Evolutionary conservation across 106 monocot species (phyloP).

Genomic region (Alisma plantagoaquatica): DNA sequence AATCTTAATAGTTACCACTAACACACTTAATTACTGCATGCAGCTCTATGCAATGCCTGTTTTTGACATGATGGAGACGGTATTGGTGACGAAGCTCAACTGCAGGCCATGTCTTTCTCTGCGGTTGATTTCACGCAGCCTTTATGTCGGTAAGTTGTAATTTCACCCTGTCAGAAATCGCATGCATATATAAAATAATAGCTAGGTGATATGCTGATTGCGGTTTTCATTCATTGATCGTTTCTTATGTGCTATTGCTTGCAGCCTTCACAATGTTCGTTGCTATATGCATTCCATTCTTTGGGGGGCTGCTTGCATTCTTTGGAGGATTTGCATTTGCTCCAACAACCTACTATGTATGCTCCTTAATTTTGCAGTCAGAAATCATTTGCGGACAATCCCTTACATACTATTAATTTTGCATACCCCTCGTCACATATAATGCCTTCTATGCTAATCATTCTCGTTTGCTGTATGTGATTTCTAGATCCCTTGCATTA

Average conservation of each 20-base stretch:
- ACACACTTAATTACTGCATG: background rate
- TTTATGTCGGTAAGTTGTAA: constrained; percentile 36
- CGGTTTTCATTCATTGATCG: too few relatives aligned
- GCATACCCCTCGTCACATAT: too few relatives aligned
- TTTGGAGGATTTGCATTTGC: constrained; percentile 37
- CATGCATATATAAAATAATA: too few relatives aligned
- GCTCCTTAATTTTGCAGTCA: too few relatives aligned
- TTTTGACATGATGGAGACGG: constrained; percentile 41
- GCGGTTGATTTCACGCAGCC: constrained; percentile 23
- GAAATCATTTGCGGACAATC: too few relatives aligned
- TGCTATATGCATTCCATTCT: constrained; percentile 25
- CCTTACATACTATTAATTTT: too few relatives aligned
- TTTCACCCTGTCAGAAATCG: too few relatives aligned
- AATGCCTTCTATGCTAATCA: too few relatives aligned
- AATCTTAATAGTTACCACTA: too few relatives aligned
- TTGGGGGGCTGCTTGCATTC: constrained; percentile 23
- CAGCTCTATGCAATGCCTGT: constrained; percentile 22
- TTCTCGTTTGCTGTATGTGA: too few relatives aligned
- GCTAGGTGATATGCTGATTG: too few relatives aligned
- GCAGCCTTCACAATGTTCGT: constrained; percentile 22
- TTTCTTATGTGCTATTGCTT: too few relatives aligned
- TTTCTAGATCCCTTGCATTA: constrained; percentile 57
- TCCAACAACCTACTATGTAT: constrained; percentile 36
- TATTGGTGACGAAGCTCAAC: constrained; percentile 21
- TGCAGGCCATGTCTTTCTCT: constrained; percentile 24